Base-by-base conservation (phyloP, 176 grass and related monocot species). In the Aegilops speltoides region DNA sequence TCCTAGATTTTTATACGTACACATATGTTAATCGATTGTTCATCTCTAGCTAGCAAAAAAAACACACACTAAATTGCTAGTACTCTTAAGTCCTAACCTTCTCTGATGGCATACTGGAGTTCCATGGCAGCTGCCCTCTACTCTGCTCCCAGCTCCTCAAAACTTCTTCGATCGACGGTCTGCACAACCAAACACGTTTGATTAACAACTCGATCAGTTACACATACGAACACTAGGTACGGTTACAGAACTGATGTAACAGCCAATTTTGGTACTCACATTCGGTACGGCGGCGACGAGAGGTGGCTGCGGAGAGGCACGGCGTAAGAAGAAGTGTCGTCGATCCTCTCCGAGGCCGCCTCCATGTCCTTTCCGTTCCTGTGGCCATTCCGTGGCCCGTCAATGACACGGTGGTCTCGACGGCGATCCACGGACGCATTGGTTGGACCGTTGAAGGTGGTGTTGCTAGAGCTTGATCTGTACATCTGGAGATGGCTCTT, bases 401-500 rank as follows among this genome's bases (percentile, higher is more conserved):
- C 50, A 19, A 54, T 71, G 13, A 20, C 16, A 31, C 31, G 28
- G 64, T 78, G 23, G 50, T 66, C 77, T 68, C 81, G 34, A 52
- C 2, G 70, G 23, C 22, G 64, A 64, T 77, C 50, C 70, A 64
- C 22, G 13, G 80, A 81, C 36, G 32, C 41, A 29, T 76, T 28
- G 13, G 41, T 6, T 48, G 23, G 7, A 20, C n/a, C 4, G 40
- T 26, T 75, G 41, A 0, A 8, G 54, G 9, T 80, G 37, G 54
- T 87, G 78, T 77, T 89, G 59, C 50, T 82, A 32, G 84, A 83
- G 79, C 83, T 92, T 86, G 83, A 77, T 36, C 94, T 88, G 77
- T 94, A 91, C 95, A 97, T 97, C 87, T 99, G 97, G 70, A 99
- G 97, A 87, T 99, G 97, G 64, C 97, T 99, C 85, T 99, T 99